Evolutionary conservation across 805 yeast species (phyloP), one percentile per base, ranked within the genome.

Genomic region (Phaffomyces thermotolerans): DNA sequence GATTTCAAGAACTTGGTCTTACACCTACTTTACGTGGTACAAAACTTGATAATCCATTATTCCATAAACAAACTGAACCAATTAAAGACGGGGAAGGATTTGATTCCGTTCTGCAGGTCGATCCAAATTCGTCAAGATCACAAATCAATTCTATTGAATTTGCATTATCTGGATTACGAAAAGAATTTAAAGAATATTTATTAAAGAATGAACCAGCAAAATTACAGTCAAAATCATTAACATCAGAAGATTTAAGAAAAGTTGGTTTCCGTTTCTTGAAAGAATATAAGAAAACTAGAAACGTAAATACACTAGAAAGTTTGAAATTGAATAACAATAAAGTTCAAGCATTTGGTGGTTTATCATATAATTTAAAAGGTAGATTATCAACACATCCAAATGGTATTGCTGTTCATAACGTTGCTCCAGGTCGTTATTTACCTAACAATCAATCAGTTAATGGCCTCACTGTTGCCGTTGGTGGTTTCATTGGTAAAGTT

Each of bases 341-440:
- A 24, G 59, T 77, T 37, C 73, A 81, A 42, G 95, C 89, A 29
- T 76, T 84, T 8, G 95, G 84, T 25, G 95, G 95, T 7, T 70
- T 86, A 47, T 74, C 86, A 2, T 87, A 85, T 54, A 69, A 68
- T 34, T 73, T 83, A 48, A 73, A 71, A 45, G 95, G 95, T 7
- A 74, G 87, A 59, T 65, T 87, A 33, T 58, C 67, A 45, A 83
- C 78, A 59, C 69, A 84, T 4, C 93, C 95, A 20, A 77, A 81
- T 54, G 95, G 95, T 40, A 63, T 78, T 22, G 66, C 73, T 38
- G 62, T 65, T 12, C 75, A 73, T 24, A 66, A 66, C 42, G 69
- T 81, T 35, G 78, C 76, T 17, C 85, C 89, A 14, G 95, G 91
- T 46, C 78, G 95, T 68, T 64, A 77, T 37, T 76, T 37, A 68